These are phyloP conservation scores for Chenopodium album DNA, from an alignment of 148 eudicot species.

Conservation along the genomic window DNA sequence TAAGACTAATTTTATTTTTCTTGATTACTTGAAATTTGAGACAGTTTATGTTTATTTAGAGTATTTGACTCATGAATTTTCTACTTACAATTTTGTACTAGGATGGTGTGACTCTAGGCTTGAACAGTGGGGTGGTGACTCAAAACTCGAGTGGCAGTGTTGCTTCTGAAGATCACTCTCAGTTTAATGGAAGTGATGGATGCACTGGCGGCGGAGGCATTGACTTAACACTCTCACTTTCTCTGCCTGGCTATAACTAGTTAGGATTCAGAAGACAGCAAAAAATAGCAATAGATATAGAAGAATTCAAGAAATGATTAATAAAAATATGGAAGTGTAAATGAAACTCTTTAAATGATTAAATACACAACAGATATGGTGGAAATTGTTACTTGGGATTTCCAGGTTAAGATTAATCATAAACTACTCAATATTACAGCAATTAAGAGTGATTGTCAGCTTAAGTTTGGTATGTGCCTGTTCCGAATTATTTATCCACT, in stretches of 20 bases:
- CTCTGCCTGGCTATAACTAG: slow-evolving; percentile 28
- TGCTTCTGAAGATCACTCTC: slow-evolving; percentile 3
- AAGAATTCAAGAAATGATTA: neutral
- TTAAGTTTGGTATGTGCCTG: neutral
- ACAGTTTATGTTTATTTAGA: neutral
- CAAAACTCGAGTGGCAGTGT: slow-evolving; percentile 7
- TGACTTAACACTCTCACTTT: slow-evolving; percentile 28
- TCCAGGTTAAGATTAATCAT: neutral
- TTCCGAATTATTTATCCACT: neutral
- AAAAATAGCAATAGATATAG: neutral
- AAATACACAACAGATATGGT: neutral
- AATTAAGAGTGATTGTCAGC: neutral
- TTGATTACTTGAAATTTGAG: neutral
- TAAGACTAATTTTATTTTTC: neutral
- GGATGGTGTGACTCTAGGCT: slow-evolving; percentile 4
- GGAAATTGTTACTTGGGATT: neutral
- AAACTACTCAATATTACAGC: neutral
- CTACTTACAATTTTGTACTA: neutral
- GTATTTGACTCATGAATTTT: neutral
- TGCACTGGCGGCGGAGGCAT: slow-evolving; percentile 8
- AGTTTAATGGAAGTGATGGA: slow-evolving; percentile 11
- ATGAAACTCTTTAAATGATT: neutral
- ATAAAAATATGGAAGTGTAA: neutral
- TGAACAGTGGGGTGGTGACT: neutral
- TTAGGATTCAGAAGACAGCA: neutral